Base-by-base conservation (phyloP, 164 flowering plant genomes). In the Chloranthus sessilifolius region DNA sequence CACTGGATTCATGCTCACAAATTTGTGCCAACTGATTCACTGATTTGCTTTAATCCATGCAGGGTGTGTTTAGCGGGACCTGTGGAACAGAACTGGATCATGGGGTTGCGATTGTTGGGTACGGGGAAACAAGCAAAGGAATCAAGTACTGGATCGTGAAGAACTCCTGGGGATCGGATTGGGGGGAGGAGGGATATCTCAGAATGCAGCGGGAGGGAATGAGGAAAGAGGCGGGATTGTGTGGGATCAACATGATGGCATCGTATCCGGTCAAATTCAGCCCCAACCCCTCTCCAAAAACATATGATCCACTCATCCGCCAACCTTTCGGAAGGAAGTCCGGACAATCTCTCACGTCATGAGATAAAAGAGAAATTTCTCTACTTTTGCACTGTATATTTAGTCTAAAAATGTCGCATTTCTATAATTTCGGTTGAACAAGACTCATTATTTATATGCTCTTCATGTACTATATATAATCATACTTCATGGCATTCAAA, bases 111-210 rank as follows among this genome's bases (percentile, higher is more conserved):
- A 37, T 59, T 41, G 64, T 68, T 34, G 72, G 72, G 8, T 63
- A 63, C 47, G 72, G 67, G 28, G 47, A 50, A 34, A 57, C 63
- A 6, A 59, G 20, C 17, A 49, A 65, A 38, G 43, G 68, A 34
- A 15, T 5, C 25, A 55, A 62, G 58, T 52, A 63, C 24, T 68
- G 72, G 72, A 63, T 63, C 2, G 61, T 68, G 50, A 68, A 68
- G 72, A 68, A 68, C 42, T 68, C 72, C 3, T 63, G 68, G 72
- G 72, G 72, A 44, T 35, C 51, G 14, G 65, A 51, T 27, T 55
- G 73, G 73, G 68, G 68, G 37, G 68, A 68, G 27, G 45, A 52
- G 30, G 73, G 68, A 2, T 68, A 67, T 47, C 52, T 63, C 24
- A 63, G 42, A 39, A 63, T 63, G 56, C 36, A 62, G 27, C 57